Evolutionary conservation across 371 early-diverging fungal genomes (phyloP), one percentile per base, ranked within the genome.

Genomic region (Apophysomyces ossiformis): DNA sequence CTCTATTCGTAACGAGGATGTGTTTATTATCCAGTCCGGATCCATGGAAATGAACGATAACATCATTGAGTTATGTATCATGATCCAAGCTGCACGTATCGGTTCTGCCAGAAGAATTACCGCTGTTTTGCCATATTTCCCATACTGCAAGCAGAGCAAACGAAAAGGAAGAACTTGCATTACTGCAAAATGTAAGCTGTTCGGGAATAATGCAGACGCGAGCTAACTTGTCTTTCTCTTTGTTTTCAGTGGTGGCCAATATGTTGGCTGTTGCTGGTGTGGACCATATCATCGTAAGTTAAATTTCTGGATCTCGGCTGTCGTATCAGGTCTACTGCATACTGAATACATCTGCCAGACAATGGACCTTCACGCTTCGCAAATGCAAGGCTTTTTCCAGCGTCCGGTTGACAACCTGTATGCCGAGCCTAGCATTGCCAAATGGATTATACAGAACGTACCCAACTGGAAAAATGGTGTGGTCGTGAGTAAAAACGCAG

Each of bases 331-430:
- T 26, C 32, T 26, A 26, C 32, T 26, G 32, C 32, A 26, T 26
- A 26, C 62, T 47, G 1, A 46, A 36, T 8, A 7, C 21, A 26
- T 50, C 9, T 57, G 15, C 37, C 69, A 82, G 82, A 98, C 99
- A 13, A 92, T 98, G 92, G 98, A 97, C 76, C 78, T 95, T 45
- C 95, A 95, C 67, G 93, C 95, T 35, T 89, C 91, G 32, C 96
- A 96, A 81, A 95, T 97, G 86, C 96, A 97, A 70, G 99, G 99
- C 21, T 99, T 98, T 78, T 99, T 98, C 79, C 90, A 88, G 67
- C 85, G 88, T 39, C 99, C 99, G 11, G 93, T 97, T 4, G 99
- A 99, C 76, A 99, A 99, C 72, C 85, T 99, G 58, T 90, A 92
- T 60, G 96, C 97, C 39, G 96, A 97, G 75, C 98, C 99, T 39